Percentiles rank a stretch among this genome's conserved stretches.
phyloP scores from a whole-genome alignment of 2,329 filamentous ascomycete genomes.

The Fusarium tjaetaba region DNA sequence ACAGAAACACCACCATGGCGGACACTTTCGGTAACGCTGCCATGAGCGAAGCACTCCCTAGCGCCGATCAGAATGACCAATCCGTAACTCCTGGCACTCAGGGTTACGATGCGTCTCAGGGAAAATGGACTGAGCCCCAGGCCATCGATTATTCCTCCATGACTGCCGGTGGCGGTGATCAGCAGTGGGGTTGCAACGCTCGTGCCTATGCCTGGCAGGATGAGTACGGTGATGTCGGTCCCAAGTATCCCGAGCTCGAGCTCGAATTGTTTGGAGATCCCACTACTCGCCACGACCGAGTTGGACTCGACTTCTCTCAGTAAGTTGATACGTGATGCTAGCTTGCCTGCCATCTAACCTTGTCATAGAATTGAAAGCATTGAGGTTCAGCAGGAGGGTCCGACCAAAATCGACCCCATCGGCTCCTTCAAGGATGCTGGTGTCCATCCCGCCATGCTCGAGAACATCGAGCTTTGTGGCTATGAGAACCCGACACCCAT shows the following conservation, averaged over 20 bases:
- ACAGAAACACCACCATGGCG: constrained; percentile 10
- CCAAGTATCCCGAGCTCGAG: constrained; percentile 76
- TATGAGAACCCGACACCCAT: constrained; percentile 85
- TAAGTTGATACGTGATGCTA: constrained; percentile 50
- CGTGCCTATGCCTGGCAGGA: constrained; percentile 84
- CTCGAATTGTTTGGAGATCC: constrained; percentile 75
- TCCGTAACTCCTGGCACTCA: not conserved
- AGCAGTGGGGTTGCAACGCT: constrained; percentile 64
- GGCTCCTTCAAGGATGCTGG: constrained; percentile 77
- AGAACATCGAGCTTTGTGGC: constrained; percentile 78
- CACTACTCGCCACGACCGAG: constrained; percentile 56
- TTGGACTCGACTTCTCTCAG: constrained; percentile 72
- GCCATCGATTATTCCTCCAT: constrained; percentile 60
- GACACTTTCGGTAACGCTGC: constrained; percentile 18
- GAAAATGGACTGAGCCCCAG: constrained; percentile 58
- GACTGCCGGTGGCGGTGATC: constrained; percentile 15
- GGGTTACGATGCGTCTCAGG: constrained; percentile 51
- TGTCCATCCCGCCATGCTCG: constrained; percentile 83
- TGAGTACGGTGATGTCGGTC: constrained; percentile 87
- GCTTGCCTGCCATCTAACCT: constrained; percentile 36
- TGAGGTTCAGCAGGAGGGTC: constrained; percentile 66
- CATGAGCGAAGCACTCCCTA: constrained; percentile 15
- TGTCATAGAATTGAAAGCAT: constrained; percentile 63
- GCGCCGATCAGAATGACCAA: not conserved
- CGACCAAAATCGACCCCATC: constrained; percentile 60